Conservation (phyloP, 2,329 filamentous ascomycete genomes). For the Fusarium sp. region DNA sequence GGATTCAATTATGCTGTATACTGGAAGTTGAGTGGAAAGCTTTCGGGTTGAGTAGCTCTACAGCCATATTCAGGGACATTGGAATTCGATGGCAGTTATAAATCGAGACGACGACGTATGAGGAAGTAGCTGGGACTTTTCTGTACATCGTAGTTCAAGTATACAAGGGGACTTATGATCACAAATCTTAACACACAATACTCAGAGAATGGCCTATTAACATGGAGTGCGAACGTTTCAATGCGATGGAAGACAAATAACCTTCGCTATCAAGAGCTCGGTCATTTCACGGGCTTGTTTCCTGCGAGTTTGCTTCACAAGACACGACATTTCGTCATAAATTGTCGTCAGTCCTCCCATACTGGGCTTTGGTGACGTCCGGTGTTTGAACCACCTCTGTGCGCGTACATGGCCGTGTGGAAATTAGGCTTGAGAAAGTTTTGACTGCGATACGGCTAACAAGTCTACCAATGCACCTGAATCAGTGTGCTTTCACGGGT, state of each 20-base stretch:
- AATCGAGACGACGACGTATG: not conserved
- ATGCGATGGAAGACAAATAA: not conserved
- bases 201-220: not conserved
- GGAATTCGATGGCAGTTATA: not conserved
- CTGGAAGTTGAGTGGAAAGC: constrained; percentile 43
- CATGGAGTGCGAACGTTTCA: not conserved
- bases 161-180: not conserved
- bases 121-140: no score
- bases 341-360: no score
- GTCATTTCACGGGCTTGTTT: not conserved
- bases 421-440: not conserved
- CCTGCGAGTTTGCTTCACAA: not conserved
- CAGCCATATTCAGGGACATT: fast-evolving
- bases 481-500: not conserved
- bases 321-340: not conserved
- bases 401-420: no score
- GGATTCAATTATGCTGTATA: constrained; percentile 56
- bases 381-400: not conserved
- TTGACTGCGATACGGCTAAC: not conserved
- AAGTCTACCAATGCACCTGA: not conserved
- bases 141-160: not conserved
- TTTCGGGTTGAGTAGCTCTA: not conserved
- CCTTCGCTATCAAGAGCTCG: not conserved
- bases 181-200: no score
- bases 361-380: no score